Percentiles rank a stretch among this genome's conserved stretches.
These are phyloP conservation scores for Candida tetrigidarum DNA, from an alignment of 1,139 yeast species.

Conservation along the genomic window DNA sequence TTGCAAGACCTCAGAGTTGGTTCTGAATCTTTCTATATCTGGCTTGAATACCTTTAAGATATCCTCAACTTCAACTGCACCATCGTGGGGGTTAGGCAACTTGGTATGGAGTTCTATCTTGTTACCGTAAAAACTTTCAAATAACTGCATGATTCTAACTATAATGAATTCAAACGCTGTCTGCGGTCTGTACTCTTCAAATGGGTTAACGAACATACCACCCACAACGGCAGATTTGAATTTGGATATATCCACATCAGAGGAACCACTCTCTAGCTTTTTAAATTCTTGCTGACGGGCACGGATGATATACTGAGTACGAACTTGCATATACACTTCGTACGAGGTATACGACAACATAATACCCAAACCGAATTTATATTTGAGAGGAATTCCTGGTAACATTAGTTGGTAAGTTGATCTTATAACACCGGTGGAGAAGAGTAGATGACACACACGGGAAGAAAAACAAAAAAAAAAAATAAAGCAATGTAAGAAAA, in stretches of 20 bases:
- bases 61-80: conserved; percentile 49
- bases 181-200: conserved; percentile 88
- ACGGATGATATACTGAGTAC: conserved; percentile 61
- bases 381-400: conserved; percentile 24
- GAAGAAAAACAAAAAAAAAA: too few relatives aligned
- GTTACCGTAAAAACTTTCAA: conserved; percentile 70
- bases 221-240: conserved; percentile 61
- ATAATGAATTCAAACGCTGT: conserved; percentile 83
- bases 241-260: conserved; percentile 28
- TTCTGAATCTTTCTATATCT: conserved; percentile 48
- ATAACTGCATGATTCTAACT: conserved; percentile 71
- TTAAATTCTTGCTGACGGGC: conserved; percentile 39
- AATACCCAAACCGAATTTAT: conserved; percentile 55
- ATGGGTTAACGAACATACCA: conserved; percentile 90
- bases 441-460: conserved; percentile 6
- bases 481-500: not conserved
- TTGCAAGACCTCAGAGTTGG: conserved; percentile 34
- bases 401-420: conserved; percentile 2
- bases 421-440: conserved; percentile 5
- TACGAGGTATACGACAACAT: conserved; percentile 69
- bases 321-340: conserved; percentile 62
- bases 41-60: conserved; percentile 65
- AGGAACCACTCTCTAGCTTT: conserved; percentile 9
- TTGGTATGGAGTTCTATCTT: conserved; percentile 48
- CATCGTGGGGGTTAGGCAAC: conserved; percentile 50